Evolutionary conservation across 176 grass and related monocot genomes (phyloP).

Genomic region (Aegilops tauschii): DNA sequence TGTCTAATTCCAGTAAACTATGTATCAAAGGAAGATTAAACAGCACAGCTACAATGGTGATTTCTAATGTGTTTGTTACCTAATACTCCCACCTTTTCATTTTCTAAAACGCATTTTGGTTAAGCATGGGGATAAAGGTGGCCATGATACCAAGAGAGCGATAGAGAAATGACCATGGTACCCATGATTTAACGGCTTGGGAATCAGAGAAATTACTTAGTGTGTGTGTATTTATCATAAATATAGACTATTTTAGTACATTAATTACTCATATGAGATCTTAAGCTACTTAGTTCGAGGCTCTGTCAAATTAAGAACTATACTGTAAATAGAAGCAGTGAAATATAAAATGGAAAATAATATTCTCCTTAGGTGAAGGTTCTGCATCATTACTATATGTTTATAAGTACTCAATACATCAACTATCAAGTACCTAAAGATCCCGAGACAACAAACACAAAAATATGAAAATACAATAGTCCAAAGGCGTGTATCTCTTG

Average conservation of each 20-base stretch:
- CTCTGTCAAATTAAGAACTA: neutral
- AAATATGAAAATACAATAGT: neutral
- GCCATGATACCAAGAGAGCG: neutral
- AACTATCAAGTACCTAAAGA: neutral
- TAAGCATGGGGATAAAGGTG: neutral
- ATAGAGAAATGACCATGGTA: neutral
- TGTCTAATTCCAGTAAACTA: neutral
- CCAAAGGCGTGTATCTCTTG: neutral
- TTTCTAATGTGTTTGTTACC: neutral
- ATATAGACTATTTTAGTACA: neutral
- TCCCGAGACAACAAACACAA: neutral
- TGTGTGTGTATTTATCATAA: neutral
- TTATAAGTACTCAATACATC: neutral
- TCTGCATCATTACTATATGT: neutral
- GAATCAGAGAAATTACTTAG: neutral
- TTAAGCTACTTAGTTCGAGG: conserved; percentile 13
- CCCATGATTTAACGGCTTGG: neutral
- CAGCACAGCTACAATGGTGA: neutral
- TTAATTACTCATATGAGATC: neutral
- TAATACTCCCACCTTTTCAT: neutral
- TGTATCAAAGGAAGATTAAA: neutral
- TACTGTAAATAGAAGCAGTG: neutral
- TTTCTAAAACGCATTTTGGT: neutral
- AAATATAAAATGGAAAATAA: conserved; percentile 13
- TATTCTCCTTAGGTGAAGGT: neutral